phyloP scores from a whole-genome alignment of 225 moss, liverwort and hornwort species.

The Climacium dendroides region DNA sequence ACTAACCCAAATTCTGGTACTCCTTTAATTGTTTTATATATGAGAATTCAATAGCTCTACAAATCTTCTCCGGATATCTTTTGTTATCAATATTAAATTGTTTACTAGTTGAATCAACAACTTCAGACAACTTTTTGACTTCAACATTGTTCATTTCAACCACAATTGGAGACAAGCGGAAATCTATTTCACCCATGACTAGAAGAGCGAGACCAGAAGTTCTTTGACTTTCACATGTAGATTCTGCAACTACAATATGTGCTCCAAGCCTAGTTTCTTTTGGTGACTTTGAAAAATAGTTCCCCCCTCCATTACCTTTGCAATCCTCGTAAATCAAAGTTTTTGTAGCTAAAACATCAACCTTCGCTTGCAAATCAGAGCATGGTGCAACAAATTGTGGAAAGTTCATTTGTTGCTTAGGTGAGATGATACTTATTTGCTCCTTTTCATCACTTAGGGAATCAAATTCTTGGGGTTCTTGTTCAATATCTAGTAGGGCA shows the following conservation, averaged over 20 bases:
- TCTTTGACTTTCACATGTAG: background rate
- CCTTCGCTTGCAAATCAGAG: background rate
- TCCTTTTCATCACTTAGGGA: background rate
- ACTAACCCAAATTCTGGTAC: background rate
- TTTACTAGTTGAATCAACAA: background rate
- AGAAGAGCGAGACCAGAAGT: conserved; percentile 4
- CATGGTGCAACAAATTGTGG: background rate
- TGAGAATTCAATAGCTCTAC: background rate
- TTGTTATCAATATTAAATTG: background rate
- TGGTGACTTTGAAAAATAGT: background rate
- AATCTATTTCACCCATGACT: background rate
- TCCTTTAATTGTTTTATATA: background rate
- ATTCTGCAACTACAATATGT: background rate
- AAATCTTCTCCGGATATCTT: background rate
- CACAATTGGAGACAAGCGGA: background rate
- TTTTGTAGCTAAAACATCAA: background rate
- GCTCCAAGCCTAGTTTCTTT: background rate
- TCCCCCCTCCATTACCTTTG: background rate
- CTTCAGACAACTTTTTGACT: background rate
- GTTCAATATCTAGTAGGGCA: background rate
- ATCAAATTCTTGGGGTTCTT: background rate
- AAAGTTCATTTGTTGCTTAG: background rate
- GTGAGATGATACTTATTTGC: background rate
- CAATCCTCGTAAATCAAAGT: background rate
- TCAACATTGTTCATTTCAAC: background rate